Evolutionary conservation across 768 basidiomycete genomes (phyloP).

Genomic region (Kwoniella dendrophila): DNA sequence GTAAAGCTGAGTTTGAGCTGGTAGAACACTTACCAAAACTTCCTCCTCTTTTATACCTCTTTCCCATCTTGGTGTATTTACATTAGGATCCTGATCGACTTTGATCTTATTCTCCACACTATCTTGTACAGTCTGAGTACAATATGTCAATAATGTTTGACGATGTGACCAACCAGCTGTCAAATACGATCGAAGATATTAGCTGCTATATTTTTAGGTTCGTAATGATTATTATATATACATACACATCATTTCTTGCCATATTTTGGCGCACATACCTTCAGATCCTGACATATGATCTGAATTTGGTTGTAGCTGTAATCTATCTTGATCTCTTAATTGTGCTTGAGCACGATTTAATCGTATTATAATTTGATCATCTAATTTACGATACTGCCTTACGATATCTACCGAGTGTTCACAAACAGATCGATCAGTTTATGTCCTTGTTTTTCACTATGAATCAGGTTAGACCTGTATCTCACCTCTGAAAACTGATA

Average conservation of each 20-base stretch:
- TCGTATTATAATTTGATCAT: constrained; percentile 53
- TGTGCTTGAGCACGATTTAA: constrained; percentile 53
- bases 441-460: no score
- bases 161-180: constrained; percentile 54
- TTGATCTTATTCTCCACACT: constrained; percentile 40
- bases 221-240: neutral
- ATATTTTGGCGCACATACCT: constrained; percentile 49
- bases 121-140: constrained; percentile 36
- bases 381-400: constrained; percentile 52
- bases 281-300: constrained; percentile 30
- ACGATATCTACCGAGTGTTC: constrained; percentile 50
- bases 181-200: neutral
- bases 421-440: neutral
- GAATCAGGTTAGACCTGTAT: neutral
- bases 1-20: neutral
- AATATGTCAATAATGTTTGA: constrained; percentile 50
- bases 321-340: constrained; percentile 43
- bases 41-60: constrained; percentile 48
- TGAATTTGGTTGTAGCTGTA: constrained; percentile 1
- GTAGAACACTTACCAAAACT: constrained; percentile 49
- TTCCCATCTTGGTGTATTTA: constrained; percentile 16
- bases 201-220: constrained; percentile 6
- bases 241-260: constrained; percentile 54
- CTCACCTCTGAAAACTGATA: constrained; percentile 53
- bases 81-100: constrained; percentile 18